These are phyloP conservation scores for Pseudogymnoascus sp. DNA, from an alignment of 2,329 filamentous ascomycete species.

Conservation along the genomic window DNA sequence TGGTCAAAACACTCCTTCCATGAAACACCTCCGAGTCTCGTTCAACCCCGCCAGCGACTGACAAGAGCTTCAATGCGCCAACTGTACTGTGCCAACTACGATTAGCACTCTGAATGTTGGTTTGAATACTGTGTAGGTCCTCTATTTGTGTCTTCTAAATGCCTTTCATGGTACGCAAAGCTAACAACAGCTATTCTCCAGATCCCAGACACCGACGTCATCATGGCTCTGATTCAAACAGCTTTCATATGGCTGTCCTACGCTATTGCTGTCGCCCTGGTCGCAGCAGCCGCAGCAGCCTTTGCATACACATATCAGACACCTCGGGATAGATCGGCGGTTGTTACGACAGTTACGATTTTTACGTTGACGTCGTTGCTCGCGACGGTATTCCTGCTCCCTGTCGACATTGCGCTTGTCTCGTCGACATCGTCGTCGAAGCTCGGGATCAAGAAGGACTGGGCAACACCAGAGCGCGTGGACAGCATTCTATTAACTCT, in stretches of 20 bases:
- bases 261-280: slow-evolving; percentile 68
- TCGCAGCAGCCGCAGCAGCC: slow-evolving; percentile 68
- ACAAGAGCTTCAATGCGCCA: neutral
- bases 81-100: neutral
- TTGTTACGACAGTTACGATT: slow-evolving; percentile 78
- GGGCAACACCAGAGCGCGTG: slow-evolving; percentile 79
- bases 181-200: neutral
- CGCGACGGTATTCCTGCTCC: slow-evolving; percentile 84
- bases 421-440: slow-evolving; percentile 75
- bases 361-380: slow-evolving; percentile 80
- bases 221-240: slow-evolving; percentile 60
- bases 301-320: slow-evolving; percentile 91
- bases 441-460: slow-evolving; percentile 80
- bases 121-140: slow-evolving; percentile 1
- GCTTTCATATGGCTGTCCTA: slow-evolving; percentile 95
- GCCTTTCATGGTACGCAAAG: neutral
- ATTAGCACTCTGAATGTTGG: neutral
- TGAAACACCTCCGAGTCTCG: neutral
- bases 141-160: neutral
- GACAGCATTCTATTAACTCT: slow-evolving; percentile 71
- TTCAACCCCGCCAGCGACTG: neutral
- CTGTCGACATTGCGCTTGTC: slow-evolving; percentile 90
- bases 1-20: neutral
- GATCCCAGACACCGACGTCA: slow-evolving; percentile 10
- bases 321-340: slow-evolving; percentile 72